Evolutionary conservation across 495 filamentous ascomycete genomes (phyloP).

Genomic region (Massariosphaeria phaeospora): DNA sequence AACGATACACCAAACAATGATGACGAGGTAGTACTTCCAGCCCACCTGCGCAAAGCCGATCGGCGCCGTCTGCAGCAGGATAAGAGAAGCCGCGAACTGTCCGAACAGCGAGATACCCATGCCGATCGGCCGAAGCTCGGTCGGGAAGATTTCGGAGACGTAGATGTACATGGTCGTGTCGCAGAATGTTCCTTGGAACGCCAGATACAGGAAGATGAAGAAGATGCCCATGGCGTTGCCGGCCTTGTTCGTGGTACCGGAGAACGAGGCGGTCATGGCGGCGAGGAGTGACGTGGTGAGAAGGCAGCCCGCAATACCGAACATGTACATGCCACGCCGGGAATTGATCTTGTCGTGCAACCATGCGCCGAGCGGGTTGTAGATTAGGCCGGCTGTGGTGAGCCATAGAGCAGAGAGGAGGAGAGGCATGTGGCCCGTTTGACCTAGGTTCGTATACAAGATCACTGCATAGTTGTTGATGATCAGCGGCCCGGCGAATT

Average conservation of each 20-base stretch:
- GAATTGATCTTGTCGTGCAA: slow-evolving; percentile 10
- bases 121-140: slow-evolving; percentile 32
- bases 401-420: slow-evolving; percentile 32
- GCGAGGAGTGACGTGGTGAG: slow-evolving; percentile 26
- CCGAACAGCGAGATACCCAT: slow-evolving; percentile 30
- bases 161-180: slow-evolving; percentile 38
- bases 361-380: slow-evolving; percentile 3
- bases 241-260: background rate
- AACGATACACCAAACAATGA: background rate
- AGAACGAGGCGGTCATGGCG: slow-evolving; percentile 32
- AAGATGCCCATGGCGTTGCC: background rate
- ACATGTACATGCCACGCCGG: slow-evolving; percentile 8
- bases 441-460: slow-evolving; percentile 32
- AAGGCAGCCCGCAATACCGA: background rate
- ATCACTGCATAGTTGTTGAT: slow-evolving; percentile 31
- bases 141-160: slow-evolving; percentile 34
- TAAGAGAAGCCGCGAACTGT: slow-evolving; percentile 33
- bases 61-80: slow-evolving; percentile 31
- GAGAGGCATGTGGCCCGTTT: slow-evolving; percentile 24
- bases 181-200: slow-evolving; percentile 30
- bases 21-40: slow-evolving; percentile 21
- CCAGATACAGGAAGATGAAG: slow-evolving; percentile 15
- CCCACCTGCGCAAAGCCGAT: slow-evolving; percentile 29
- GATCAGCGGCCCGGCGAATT: no score
- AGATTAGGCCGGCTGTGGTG: background rate